These are phyloP conservation scores for Eucalyptus guilfoylei DNA, from an alignment of 345 rosid genomes.

Conservation along the genomic window DNA sequence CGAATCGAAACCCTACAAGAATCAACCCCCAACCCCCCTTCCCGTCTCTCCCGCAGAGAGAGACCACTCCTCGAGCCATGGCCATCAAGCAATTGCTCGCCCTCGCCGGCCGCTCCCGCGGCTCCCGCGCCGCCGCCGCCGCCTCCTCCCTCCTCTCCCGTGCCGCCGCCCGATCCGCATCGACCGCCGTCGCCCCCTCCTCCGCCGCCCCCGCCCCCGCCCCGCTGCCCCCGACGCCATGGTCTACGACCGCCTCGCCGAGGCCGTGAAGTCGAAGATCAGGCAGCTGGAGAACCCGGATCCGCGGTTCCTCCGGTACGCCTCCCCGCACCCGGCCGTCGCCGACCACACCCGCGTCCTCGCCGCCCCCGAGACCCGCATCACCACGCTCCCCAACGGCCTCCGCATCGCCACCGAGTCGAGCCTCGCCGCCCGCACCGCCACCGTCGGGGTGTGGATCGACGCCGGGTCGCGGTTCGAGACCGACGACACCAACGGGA, in stretches of 20 bases:
- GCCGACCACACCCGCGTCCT: slow-evolving; percentile 69
- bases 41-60: neutral
- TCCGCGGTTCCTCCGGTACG: slow-evolving; percentile 83
- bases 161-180: slow-evolving; percentile 27
- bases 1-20: neutral
- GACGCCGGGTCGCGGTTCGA: slow-evolving; percentile 96
- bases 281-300: slow-evolving; percentile 70
- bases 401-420: slow-evolving; percentile 94
- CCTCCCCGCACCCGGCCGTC: slow-evolving; percentile 67
- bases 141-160: neutral
- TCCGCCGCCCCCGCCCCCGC: slow-evolving; percentile 13
- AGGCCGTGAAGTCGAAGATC: slow-evolving; percentile 45
- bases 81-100: neutral
- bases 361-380: slow-evolving; percentile 76
- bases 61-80: neutral
- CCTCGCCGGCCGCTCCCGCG: slow-evolving; percentile 27
- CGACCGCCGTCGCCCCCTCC: slow-evolving; percentile 24
- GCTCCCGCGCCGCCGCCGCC: slow-evolving; percentile 25
- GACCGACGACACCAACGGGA: slow-evolving; percentile 78
- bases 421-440: slow-evolving; percentile 53
- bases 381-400: slow-evolving; percentile 86
- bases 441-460: slow-evolving; percentile 97
- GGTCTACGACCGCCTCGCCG: slow-evolving; percentile 76
- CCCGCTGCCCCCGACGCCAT: slow-evolving; percentile 51
- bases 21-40: neutral